A percentile compares a stretch with the other conserved stretches of the same genome.
phyloP scores from a whole-genome alignment of 2,329 filamentous ascomycete species.

The Zymoseptoria passerinii region DNA sequence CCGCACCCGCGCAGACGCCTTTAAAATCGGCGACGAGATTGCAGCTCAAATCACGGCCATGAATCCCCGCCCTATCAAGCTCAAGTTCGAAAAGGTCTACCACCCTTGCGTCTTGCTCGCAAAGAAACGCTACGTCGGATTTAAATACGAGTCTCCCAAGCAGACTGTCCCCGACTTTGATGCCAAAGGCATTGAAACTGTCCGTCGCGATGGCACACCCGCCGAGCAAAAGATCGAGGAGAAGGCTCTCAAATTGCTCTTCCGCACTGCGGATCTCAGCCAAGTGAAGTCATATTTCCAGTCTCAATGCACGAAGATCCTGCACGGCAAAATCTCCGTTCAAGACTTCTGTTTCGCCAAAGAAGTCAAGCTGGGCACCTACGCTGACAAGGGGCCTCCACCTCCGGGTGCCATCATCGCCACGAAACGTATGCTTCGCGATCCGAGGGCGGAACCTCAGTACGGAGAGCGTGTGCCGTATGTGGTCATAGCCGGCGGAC shows the following conservation, averaged over 20 bases:
- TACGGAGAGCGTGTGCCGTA: slow-evolving; percentile 94
- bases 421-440: slow-evolving; percentile 74
- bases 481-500: slow-evolving; percentile 81
- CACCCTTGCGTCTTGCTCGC: slow-evolving; percentile 88
- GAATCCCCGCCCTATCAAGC: slow-evolving; percentile 85
- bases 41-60: slow-evolving; percentile 75
- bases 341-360: slow-evolving; percentile 94
- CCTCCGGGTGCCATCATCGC: slow-evolving; percentile 86
- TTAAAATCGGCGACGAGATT: slow-evolving; percentile 87
- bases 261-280: slow-evolving; percentile 81
- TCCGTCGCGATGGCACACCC: slow-evolving; percentile 86
- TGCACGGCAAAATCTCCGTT: slow-evolving; percentile 77
- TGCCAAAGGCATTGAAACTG: slow-evolving; percentile 96
- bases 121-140: slow-evolving; percentile 97
- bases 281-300: slow-evolving; percentile 88
- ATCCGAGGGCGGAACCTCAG: slow-evolving; percentile 80
- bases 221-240: slow-evolving; percentile 97
- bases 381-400: slow-evolving; percentile 68
- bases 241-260: slow-evolving; percentile 78
- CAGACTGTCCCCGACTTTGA: slow-evolving; percentile 84
- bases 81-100: slow-evolving; percentile 98
- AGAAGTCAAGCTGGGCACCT: slow-evolving; percentile 84
- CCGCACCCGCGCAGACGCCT: slow-evolving; percentile 78
- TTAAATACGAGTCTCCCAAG: slow-evolving; percentile 77
- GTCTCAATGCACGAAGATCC: slow-evolving; percentile 81